These are phyloP conservation scores for Puccinia horiana DNA, from an alignment of 1,284 basidiomycete species.

Conservation along the genomic window DNA sequence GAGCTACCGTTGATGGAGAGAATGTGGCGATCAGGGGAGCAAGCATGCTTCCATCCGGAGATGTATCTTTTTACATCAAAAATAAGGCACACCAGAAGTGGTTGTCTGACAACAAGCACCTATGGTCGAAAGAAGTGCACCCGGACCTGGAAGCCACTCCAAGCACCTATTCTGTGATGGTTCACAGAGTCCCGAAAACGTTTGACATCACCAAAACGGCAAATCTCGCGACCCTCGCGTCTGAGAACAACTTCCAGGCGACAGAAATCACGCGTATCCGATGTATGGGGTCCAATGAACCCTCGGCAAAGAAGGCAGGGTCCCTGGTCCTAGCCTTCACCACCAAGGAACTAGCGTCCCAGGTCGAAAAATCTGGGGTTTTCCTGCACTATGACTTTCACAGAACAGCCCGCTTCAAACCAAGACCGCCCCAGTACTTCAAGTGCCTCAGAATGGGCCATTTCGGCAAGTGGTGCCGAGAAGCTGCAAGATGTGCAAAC, in stretches of 20 bases:
- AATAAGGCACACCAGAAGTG: neutral
- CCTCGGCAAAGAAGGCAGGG: neutral
- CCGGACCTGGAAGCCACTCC: neutral
- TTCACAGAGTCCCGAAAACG: neutral
- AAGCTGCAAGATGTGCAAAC: neutral
- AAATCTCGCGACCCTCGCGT: neutral
- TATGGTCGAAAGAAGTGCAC: conserved; percentile 7
- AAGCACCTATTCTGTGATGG: conserved; percentile 4
- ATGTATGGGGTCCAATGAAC: neutral
- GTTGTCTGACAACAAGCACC: too few relatives aligned
- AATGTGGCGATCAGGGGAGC: neutral
- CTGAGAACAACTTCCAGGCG: neutral
- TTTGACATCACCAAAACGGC: neutral
- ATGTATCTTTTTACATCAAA: neutral
- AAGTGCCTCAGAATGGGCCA: too few relatives aligned
- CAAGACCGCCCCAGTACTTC: neutral
- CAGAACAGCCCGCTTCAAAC: neutral
- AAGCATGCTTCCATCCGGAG: neutral
- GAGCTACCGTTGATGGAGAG: neutral
- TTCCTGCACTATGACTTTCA: neutral
- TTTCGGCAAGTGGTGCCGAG: neutral
- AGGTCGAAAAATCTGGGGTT: too few relatives aligned
- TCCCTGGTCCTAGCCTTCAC: too few relatives aligned
- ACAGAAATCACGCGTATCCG: neutral
- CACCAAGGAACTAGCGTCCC: neutral